Evolutionary conservation across 139 green algal species (phyloP).

Genomic region (Mychonastes homosphaera): DNA sequence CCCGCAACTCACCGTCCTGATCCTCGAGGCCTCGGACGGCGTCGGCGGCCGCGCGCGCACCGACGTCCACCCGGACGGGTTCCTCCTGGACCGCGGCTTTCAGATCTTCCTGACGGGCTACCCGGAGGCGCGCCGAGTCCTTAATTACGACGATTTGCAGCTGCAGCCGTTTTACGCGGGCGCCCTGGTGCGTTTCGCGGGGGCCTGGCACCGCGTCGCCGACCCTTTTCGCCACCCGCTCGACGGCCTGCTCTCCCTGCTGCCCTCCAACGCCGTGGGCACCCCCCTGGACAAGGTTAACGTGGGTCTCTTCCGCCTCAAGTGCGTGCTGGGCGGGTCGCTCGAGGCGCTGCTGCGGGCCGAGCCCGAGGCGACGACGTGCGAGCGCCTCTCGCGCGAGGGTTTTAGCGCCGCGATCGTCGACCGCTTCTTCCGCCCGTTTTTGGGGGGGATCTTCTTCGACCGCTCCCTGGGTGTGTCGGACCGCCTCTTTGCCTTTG

Average conservation of each 20-base stretch:
- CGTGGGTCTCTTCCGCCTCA: constrained; percentile 73
- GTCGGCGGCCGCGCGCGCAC: constrained; percentile 86
- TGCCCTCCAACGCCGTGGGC: constrained; percentile 80
- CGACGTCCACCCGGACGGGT: constrained; percentile 86
- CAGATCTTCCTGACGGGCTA: constrained; percentile 94
- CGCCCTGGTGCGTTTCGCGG: constrained; percentile 58
- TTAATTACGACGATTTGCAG: constrained; percentile 79
- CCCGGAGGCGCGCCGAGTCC: constrained; percentile 32
- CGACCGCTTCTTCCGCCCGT: constrained; percentile 90
- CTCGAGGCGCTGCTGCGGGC: constrained; percentile 51
- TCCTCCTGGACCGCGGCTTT: constrained; percentile 92
- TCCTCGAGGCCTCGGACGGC: constrained; percentile 80
- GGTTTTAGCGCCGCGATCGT: constrained; percentile 83
- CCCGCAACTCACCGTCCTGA: no score
- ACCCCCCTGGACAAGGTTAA: constrained; percentile 61
- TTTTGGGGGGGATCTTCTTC: constrained; percentile 98
- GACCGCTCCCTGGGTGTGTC: constrained; percentile 52
- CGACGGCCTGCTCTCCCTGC: constrained; percentile 66
- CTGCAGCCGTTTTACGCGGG: constrained; percentile 89
- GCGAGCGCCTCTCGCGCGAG: constrained; percentile 35
- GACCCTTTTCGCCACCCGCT: constrained; percentile 66
- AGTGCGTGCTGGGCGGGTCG: constrained; percentile 39
- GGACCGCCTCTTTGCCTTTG: constrained; percentile 73
- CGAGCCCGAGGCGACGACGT: constrained; percentile 58
- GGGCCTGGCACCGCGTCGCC: constrained; percentile 56